These are phyloP conservation scores for Starmerella gropengiesseri DNA, from an alignment of 805 yeast species.

Conservation along the genomic window DNA sequence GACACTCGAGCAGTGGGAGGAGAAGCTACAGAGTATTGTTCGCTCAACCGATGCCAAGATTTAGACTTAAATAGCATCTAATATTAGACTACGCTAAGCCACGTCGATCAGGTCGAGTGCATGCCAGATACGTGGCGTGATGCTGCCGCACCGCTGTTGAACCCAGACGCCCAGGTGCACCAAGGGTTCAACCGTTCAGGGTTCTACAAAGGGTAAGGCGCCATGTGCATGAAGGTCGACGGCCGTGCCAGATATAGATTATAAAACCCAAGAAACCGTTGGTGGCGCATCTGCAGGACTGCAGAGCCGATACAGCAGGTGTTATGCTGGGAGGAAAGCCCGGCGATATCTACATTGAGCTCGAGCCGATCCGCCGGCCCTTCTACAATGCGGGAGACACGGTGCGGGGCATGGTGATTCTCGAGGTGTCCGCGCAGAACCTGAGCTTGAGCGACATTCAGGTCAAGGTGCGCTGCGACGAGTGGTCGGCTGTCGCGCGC, in stretches of 20 bases:
- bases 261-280: too few relatives aligned
- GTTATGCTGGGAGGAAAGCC: not conserved
- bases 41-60: constrained; percentile 1
- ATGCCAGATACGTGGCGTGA: too few relatives aligned
- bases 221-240: too few relatives aligned
- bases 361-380: not conserved
- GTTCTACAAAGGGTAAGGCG: too few relatives aligned
- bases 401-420: not conserved
- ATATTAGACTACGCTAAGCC: too few relatives aligned
- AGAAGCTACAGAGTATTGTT: constrained; percentile 11
- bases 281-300: too few relatives aligned
- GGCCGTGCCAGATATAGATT: too few relatives aligned
- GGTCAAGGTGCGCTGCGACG: constrained; percentile 12
- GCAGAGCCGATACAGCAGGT: not conserved
- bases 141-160: too few relatives aligned
- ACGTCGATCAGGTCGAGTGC: too few relatives aligned
- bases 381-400: constrained; percentile 9
- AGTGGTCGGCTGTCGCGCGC: constrained; percentile 1
- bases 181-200: too few relatives aligned
- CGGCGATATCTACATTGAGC: not conserved
- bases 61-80: not conserved
- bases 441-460: constrained; percentile 5
- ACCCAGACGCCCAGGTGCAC: too few relatives aligned
- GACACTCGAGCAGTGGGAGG: constrained; percentile 36
- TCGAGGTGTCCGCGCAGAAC: not conserved